A percentile compares a stretch with the other conserved stretches of the same genome.
phyloP scores from a whole-genome alignment of 176 grass and related monocot species.

The Rhynchospora tenuis region DNA sequence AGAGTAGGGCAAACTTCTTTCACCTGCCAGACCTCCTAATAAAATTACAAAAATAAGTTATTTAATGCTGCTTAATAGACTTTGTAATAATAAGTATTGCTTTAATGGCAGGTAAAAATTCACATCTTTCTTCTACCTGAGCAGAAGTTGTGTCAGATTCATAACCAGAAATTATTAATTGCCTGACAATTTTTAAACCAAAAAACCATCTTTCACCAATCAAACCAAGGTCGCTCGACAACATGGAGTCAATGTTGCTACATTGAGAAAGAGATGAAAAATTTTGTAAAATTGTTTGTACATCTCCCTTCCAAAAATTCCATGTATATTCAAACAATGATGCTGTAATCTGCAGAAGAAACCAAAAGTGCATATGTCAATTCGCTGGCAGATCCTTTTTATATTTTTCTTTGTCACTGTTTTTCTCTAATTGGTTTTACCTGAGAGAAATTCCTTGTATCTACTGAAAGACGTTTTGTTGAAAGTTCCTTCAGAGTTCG shows the following conservation, averaged over 20 bases:
- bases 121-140: constrained; percentile 45
- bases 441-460: constrained; percentile 81
- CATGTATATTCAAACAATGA: constrained; percentile 94
- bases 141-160: constrained; percentile 78
- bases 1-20: constrained; percentile 97
- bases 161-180: constrained; percentile 84
- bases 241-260: constrained; percentile 53
- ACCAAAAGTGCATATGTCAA: background rate
- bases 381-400: background rate
- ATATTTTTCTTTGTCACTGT: background rate
- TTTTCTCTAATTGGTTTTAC: constrained; percentile 39
- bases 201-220: constrained; percentile 82
- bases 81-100: background rate
- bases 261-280: constrained; percentile 72
- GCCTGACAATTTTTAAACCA: constrained; percentile 81
- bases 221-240: constrained; percentile 60
- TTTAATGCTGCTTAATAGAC: constrained; percentile 7
- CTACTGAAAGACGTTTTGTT: constrained; percentile 80
- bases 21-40: constrained; percentile 85
- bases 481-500: constrained; percentile 96
- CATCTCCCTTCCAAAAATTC: constrained; percentile 93
- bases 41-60: constrained; percentile 21
- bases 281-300: constrained; percentile 84
- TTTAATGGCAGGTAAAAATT: background rate
- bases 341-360: constrained; percentile 63